Evolutionary conservation across 306 rosid genomes (phyloP), one percentile per base, ranked within the genome.

Genomic region (Cajanus cajan): DNA sequence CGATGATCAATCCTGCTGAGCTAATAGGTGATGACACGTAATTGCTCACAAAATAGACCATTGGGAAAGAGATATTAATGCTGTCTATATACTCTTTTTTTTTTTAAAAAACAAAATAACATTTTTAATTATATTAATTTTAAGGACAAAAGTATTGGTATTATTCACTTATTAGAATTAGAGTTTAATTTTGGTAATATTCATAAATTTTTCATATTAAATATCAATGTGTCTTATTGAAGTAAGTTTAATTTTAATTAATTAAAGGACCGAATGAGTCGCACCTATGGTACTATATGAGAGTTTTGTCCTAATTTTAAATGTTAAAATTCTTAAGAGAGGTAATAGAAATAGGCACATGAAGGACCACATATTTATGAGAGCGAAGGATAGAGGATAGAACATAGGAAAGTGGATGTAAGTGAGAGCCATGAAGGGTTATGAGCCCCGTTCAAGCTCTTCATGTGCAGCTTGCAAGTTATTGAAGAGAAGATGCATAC

Each of bases 391-490:
- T 75, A 33, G 76, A 36, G 79, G 54, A 81, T 78, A 79, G 82
- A 58, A 51, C 28, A 54, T 2, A 21, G 66, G 47, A 50, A 74
- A 74, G 77, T 79, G 41, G 57, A 50, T 48, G 74, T 10, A 13
- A 39, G 77, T 73, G 85, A 79, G 77, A 77, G 78, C 63, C 71
- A 90, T 89, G 89, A 94, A 88, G 76, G 89, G 89, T 14, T 89
- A 87, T 47, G 97, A 90, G 83, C 86, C 92, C 33, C 94, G 98
- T 48, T 88, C 97, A 50, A 89, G 87, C 76, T 88, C 98, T 11
- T 94, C 98, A 22, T 95, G 98, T 80, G 98, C 98, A 41, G 98
- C 98, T 45, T 95, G 98, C 95, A 92, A 92, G 74, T 63, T 91
- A 39, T 77, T 95, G 71, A 95, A 92, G 64, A 86, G 98, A 76